Evolutionary conservation across 257 asterid species (phyloP), one percentile per base, ranked within the genome.

Genomic region (Solanum virginianum): DNA sequence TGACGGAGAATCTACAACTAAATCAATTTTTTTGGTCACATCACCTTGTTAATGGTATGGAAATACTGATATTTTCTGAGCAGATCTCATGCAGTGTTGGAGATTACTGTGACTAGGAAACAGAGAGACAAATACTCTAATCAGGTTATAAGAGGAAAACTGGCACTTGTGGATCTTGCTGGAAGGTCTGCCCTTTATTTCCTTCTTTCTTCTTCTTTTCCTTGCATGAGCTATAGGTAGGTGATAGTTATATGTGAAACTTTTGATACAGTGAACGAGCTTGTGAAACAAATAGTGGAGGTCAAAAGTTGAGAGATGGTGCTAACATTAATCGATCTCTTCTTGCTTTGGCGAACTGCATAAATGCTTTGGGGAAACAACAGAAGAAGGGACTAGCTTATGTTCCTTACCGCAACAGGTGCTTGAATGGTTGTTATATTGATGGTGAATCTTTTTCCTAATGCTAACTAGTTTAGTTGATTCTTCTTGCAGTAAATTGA

Each of bases 341-440:
- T 89, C 99, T 96, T 85, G 99, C 99, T 90, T 88, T 96, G 89
- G 99, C 99, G 83, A 96, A 94, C 87, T 96, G 99, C 91, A 96
- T 96, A 81, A 96, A 96, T 83, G 99, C 99, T 89, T 89, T 96
- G 86, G 99, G 99, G 62, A 96, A 96, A 82, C 97, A 93, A 86
- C 98, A 92, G 89, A 96, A 96, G 92, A 96, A 93, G 93, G 99
- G 99, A 65, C 91, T 96, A 53, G 99, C 99, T 79, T 96, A 96
- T 89, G 99, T 96, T 81, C 99, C 99, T 85, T 96, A 96, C 80
- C 97, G 99, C 57, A 96, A 96, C 88, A 96, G 99, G 99, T 91
- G 84, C 53, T 80, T 80, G 36, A 83, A 56, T 80, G 39, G 60
- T 85, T 85, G 68, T 81, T 80, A 39, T 83, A 43, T 29, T 86